phyloP scores from a whole-genome alignment of 768 basidiomycete species.

The Austroboletus eburneus region DNA sequence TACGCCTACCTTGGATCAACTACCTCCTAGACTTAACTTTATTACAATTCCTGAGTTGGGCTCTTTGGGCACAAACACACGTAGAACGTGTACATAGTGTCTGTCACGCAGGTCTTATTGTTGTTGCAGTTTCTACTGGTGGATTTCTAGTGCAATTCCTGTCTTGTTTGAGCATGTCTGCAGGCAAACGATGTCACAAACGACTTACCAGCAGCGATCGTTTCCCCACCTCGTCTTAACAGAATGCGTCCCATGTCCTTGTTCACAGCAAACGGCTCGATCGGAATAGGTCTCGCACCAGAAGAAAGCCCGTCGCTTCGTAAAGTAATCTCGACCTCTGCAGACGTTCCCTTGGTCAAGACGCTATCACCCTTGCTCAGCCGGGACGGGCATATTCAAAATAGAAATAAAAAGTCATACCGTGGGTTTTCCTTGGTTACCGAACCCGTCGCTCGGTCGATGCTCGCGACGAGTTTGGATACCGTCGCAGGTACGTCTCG shows the following conservation, averaged over 20 bases:
- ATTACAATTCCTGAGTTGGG: conserved; percentile 13
- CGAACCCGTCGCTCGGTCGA: conserved; percentile 75
- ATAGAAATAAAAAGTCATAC: conserved; percentile 40
- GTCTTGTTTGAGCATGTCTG: conserved; percentile 2
- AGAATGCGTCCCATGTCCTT: conserved; percentile 96
- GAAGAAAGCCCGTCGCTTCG: conserved; percentile 50
- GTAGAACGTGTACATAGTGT: conserved; percentile 18
- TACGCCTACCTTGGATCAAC: conserved; percentile 5
- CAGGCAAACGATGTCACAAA: not conserved
- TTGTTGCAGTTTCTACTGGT: conserved; percentile 26
- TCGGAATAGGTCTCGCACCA: conserved; percentile 59
- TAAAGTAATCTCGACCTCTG: conserved; percentile 79
- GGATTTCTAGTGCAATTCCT: conserved; percentile 46
- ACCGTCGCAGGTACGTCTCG: conserved; percentile 88
- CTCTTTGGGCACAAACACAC: conserved; percentile 2
- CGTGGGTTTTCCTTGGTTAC: conserved; percentile 78
- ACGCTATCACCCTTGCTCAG: conserved; percentile 48
- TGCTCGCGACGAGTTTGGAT: conserved; percentile 67
- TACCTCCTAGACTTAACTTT: conserved; percentile 18
- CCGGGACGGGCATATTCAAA: not conserved
- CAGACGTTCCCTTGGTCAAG: conserved; percentile 77
- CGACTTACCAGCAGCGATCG: conserved; percentile 79
- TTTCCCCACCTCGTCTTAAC: conserved; percentile 86
- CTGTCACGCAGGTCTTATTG: not conserved
- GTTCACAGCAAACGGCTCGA: conserved; percentile 82